Percentiles rank a stretch among this genome's conserved stretches.
phyloP scores from a whole-genome alignment of 106 monocot genomes.

The Amphibolis antarctica region DNA sequence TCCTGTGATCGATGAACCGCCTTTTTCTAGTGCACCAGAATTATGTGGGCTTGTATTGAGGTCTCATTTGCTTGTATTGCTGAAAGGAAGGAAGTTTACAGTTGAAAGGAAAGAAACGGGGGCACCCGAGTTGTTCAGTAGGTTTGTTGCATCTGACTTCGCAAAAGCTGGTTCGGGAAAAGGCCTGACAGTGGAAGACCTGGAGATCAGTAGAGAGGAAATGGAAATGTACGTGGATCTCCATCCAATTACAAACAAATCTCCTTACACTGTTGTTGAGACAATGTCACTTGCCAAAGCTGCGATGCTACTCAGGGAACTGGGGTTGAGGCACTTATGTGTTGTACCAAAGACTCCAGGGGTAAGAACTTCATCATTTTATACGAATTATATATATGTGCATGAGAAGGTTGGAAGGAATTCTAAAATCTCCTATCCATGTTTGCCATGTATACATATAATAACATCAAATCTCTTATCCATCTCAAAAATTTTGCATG shows the following conservation, averaged over 20 bases:
- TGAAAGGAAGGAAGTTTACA: slow-evolving; percentile 34
- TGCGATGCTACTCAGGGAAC: too few relatives aligned
- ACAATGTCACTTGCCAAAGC: slow-evolving; percentile 30
- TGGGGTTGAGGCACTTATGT: too few relatives aligned
- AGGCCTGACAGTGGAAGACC: slow-evolving; percentile 35
- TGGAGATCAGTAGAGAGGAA: slow-evolving; percentile 38
- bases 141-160: slow-evolving; percentile 40
- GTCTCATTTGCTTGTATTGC: slow-evolving; percentile 45
- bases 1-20: slow-evolving; percentile 41
- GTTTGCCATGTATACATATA: too few relatives aligned
- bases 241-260: slow-evolving; percentile 47
- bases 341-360: background rate
- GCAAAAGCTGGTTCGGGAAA: slow-evolving; percentile 53
- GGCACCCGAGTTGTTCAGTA: slow-evolving; percentile 5
- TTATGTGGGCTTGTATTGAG: slow-evolving; percentile 50
- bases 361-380: slow-evolving; percentile 17
- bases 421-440: too few relatives aligned
- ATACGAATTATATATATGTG: too few relatives aligned
- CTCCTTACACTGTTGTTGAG: slow-evolving; percentile 52
- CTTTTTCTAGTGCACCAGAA: slow-evolving; percentile 24
- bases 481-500: too few relatives aligned
- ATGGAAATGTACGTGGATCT: slow-evolving; percentile 65
- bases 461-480: too few relatives aligned
- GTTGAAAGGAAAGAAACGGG: slow-evolving; percentile 26
- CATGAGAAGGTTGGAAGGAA: too few relatives aligned